phyloP scores from a whole-genome alignment of 2,329 filamentous ascomycete genomes.

The Myriosclerotinia curreyana region DNA sequence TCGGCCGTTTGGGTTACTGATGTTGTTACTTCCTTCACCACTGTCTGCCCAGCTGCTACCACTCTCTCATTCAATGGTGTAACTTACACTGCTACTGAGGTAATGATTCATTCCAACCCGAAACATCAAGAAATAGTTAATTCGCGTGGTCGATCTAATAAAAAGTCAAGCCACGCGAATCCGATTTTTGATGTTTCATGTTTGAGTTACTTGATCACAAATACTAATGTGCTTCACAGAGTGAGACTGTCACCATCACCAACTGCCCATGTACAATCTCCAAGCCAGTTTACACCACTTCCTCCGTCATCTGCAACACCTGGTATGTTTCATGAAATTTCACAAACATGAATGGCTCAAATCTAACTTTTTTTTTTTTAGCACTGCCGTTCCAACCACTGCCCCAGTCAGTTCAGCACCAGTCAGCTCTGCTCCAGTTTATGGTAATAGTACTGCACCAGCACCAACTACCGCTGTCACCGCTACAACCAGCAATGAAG shows the following conservation, averaged over 20 bases:
- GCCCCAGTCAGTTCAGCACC: conserved; percentile 28
- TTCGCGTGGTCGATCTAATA: neutral
- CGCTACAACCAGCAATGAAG: neutral
- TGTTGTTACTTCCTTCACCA: conserved; percentile 48
- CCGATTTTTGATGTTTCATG: neutral
- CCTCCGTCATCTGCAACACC: conserved; percentile 46
- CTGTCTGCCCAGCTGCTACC: conserved; percentile 53
- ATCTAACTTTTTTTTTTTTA: conserved; percentile 4
- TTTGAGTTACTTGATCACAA: neutral
- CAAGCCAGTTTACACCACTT: conserved; percentile 35
- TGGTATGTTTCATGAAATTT: conserved; percentile 43
- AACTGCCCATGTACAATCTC: conserved; percentile 38
- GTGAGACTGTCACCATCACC: conserved; percentile 36
- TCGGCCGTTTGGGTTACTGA: conserved; percentile 45
- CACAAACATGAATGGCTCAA: neutral
- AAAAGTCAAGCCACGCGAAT: neutral
- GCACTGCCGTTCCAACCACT: conserved; percentile 30
- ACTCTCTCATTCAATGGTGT: conserved; percentile 45
- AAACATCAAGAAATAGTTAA: neutral
- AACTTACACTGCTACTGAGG: conserved; percentile 51
- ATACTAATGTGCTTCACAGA: conserved; percentile 24
- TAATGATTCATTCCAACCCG: conserved; percentile 35
- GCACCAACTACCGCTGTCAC: conserved; percentile 21
- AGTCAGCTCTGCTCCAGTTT: conserved; percentile 34
- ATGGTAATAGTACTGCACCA: conserved; percentile 28